Evolutionary conservation across 2,329 filamentous ascomycete species (phyloP).

Genomic region (Knoxdaviesia capensis): DNA sequence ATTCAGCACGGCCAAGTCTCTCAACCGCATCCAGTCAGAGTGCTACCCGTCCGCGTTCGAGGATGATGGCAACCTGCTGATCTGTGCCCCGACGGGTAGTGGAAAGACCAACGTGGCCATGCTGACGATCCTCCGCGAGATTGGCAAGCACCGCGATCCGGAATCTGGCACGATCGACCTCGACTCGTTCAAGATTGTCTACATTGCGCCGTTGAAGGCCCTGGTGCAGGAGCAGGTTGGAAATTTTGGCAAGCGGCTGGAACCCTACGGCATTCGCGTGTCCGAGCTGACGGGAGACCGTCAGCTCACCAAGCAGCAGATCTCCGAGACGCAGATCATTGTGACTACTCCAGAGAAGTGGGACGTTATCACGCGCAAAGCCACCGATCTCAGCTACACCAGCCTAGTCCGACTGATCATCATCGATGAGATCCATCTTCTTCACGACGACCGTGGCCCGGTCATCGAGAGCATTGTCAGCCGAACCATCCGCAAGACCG

Average conservation of each 20-base stretch:
- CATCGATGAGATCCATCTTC: conserved; percentile 93
- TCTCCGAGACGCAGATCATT: conserved; percentile 92
- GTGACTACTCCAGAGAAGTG: conserved; percentile 98
- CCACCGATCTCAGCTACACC: conserved; percentile 89
- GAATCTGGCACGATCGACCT: conserved; percentile 85
- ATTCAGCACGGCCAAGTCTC: conserved; percentile 66
- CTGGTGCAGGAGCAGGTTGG: conserved; percentile 95
- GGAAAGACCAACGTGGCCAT: conserved; percentile 98
- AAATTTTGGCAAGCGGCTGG: conserved; percentile 82
- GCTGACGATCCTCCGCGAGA: conserved; percentile 87
- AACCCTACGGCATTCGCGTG: conserved; percentile 78
- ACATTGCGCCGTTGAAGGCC: conserved; percentile 89
- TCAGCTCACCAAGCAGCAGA: conserved; percentile 96
- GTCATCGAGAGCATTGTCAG: conserved; percentile 94
- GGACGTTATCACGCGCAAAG: conserved; percentile 97
- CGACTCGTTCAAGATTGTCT: conserved; percentile 96
- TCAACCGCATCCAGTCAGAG: conserved; percentile 91
- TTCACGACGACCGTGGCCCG: conserved; percentile 92
- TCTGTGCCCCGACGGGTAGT: conserved; percentile 91
- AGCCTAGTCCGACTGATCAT: conserved; percentile 91
- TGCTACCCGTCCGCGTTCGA: conserved; percentile 83
- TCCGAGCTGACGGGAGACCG: conserved; percentile 95
- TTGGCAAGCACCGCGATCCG: conserved; percentile 83
- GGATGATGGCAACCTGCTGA: conserved; percentile 91
- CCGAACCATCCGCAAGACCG: conserved; percentile 76